Base-by-base conservation (phyloP, 2,329 filamentous ascomycete species). In the Clonostachys byssicola region DNA sequence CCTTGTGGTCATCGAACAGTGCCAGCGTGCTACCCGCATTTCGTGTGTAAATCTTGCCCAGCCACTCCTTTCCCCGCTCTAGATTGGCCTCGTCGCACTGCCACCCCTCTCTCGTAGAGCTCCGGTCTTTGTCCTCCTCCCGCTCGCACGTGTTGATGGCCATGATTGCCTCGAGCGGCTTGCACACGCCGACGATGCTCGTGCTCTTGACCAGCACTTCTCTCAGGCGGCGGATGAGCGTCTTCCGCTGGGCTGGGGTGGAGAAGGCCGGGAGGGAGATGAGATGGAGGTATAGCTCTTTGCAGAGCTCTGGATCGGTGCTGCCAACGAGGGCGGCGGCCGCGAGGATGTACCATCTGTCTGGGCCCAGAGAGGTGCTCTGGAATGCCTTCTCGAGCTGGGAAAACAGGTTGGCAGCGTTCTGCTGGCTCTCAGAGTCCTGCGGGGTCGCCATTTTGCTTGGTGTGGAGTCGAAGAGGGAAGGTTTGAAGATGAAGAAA, bases 131-230 rank as follows among this genome's bases (percentile, higher is more conserved):
- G 54, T 86, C 82, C 56, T 83, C 80, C 1, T 58, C 53, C 6
- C 52, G 52, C 52, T 82, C 78, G 10, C 77, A 57, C 14, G 69
- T 65, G 48, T 63, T 67, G 46, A 84, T 81, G n/a, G 73, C 67
- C 8, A 83, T 66, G 40, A 84, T 75, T 2, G 79, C 74, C 54
- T 84, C 80, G 5, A 86, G 61, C 8, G 81, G 80, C 56, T 83
- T 85, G 60, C 78, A 82, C 1, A 85, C 78, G 1, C 83, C 83
- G 14, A 83, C 71, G 3, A 85, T 66, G 12, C 69, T 66, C 12
- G 81, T 68, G n/a, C 72, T 63, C 61, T 86, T 85, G 49, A 86
- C 60, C 12, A 86, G 65, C 0, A 72, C 73, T 60, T 86, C 83
- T 40, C 82, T 72, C 3, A 82, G 54, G 4, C 77, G 64, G 3